Evolutionary conservation across 1,139 yeast genomes (phyloP).

Genomic region (Kurtzmaniella quercitrusa): DNA sequence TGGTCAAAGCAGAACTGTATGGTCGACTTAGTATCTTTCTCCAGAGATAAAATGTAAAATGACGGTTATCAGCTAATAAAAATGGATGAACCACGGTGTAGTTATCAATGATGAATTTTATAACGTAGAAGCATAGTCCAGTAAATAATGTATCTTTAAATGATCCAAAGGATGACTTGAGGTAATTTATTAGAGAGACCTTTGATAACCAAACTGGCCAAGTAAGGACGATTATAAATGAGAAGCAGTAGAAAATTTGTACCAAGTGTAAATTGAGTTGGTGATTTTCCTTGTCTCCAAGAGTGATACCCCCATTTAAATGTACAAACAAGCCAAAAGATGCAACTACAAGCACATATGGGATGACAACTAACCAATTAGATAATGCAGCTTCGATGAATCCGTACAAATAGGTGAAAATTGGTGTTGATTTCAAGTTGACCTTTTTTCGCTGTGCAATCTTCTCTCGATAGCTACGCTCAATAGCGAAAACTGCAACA

Average conservation of each 20-base stretch:
- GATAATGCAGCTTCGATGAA: constrained; percentile 19
- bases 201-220: constrained; percentile 64
- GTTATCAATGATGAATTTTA: constrained; percentile 48
- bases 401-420: constrained; percentile 10
- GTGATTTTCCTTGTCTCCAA: constrained; percentile 89
- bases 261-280: constrained; percentile 65
- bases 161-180: constrained; percentile 19
- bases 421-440: constrained; percentile 1
- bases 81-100: constrained; percentile 86
- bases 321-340: constrained; percentile 54
- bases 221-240: constrained; percentile 60
- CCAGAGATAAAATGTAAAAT: constrained; percentile 84
- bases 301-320: constrained; percentile 73
- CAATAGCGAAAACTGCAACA: constrained; percentile 46
- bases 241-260: constrained; percentile 74
- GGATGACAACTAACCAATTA: constrained; percentile 32
- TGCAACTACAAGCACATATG: constrained; percentile 50
- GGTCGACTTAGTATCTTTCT: constrained; percentile 49
- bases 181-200: constrained; percentile 31
- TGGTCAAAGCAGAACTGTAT: constrained; percentile 39
- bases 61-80: constrained; percentile 89
- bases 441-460: constrained; percentile 10
- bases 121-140: constrained; percentile 19
- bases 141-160: constrained; percentile 13
- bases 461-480: constrained; percentile 25